Percentiles rank a stretch among this genome's conserved stretches.
phyloP scores from a whole-genome alignment of 1,284 basidiomycete genomes.

The Macrocystidia cucumis region DNA sequence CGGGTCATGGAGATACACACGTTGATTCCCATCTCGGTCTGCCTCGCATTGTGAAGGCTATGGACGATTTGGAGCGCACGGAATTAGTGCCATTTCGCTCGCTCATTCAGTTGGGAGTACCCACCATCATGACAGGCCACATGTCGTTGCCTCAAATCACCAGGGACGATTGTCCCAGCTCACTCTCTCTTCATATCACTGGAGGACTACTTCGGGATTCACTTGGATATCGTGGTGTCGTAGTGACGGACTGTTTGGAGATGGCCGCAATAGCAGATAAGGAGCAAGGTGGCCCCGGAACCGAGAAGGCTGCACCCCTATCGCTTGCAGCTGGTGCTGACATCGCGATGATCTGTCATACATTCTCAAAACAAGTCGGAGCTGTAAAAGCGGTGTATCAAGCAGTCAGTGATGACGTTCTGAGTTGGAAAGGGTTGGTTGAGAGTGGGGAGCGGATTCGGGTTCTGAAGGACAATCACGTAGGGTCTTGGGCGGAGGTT shows the following conservation, averaged over 20 bases:
- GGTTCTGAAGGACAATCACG: conserved; percentile 42
- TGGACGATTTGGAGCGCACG: conserved; percentile 27
- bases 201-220: conserved; percentile 41
- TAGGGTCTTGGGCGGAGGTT: conserved; percentile 36
- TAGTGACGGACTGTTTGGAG: conserved; percentile 64
- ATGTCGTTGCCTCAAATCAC: conserved; percentile 52
- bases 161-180: conserved; percentile 44
- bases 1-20: conserved; percentile 66
- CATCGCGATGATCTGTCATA: conserved; percentile 66
- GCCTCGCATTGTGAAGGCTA: conserved; percentile 47
- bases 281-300: conserved; percentile 35
- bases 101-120: conserved; percentile 31
- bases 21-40: conserved; percentile 65
- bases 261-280: conserved; percentile 57
- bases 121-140: conserved; percentile 65
- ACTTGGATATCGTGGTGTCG: conserved; percentile 43
- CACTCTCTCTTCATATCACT: conserved; percentile 45
- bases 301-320: conserved; percentile 44
- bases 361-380: conserved; percentile 39
- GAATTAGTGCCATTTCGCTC: conserved; percentile 55
- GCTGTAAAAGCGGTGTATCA: conserved; percentile 43
- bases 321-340: conserved; percentile 57
- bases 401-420: conserved; percentile 34
- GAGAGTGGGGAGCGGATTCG: conserved; percentile 37
- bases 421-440: conserved; percentile 30